phyloP scores from a whole-genome alignment of 352 stramenopile genomes.

The Globisporangium echinulatum region DNA sequence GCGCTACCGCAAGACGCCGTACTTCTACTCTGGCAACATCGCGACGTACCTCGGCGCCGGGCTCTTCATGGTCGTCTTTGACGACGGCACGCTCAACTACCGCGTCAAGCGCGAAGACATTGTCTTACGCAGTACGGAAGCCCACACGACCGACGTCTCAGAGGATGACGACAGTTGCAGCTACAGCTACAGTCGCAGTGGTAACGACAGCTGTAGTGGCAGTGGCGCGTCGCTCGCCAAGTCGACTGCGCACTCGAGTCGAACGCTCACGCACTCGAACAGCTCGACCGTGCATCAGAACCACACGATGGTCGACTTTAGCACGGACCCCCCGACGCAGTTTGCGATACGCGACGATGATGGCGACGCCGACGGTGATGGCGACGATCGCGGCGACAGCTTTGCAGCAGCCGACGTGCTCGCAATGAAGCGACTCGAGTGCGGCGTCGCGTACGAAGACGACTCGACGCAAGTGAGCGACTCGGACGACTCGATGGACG shows the following conservation, averaged over 20 bases:
- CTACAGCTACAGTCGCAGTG: neutral
- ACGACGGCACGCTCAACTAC: constrained; percentile 71
- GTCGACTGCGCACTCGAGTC: no score
- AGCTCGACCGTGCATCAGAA: constrained; percentile 14
- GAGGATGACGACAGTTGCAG: constrained; percentile 1
- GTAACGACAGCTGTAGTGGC: neutral
- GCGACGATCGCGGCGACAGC: neutral
- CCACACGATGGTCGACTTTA: constrained; percentile 45
- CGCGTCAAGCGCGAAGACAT: constrained; percentile 62
- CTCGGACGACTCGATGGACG: constrained; percentile 57
- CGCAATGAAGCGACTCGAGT: constrained; percentile 66
- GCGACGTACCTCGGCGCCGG: constrained; percentile 59
- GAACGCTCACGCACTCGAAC: constrained; percentile 10
- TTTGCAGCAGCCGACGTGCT: constrained; percentile 37
- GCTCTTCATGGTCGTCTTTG: constrained; percentile 77
- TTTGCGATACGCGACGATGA: constrained; percentile 13
- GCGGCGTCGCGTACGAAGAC: constrained; percentile 65
- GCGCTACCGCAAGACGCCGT: constrained; percentile 65
- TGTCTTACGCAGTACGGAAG: constrained; percentile 21
- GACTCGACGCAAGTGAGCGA: constrained; percentile 82
- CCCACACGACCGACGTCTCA: neutral
- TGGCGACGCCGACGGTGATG: constrained; percentile 22
- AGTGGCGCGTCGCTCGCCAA: no score
- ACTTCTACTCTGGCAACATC: constrained; percentile 75
- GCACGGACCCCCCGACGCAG: constrained; percentile 27